Evolutionary conservation across 352 stramenopile genomes (phyloP).

Genomic region (Phytophthora aleatoria): DNA sequence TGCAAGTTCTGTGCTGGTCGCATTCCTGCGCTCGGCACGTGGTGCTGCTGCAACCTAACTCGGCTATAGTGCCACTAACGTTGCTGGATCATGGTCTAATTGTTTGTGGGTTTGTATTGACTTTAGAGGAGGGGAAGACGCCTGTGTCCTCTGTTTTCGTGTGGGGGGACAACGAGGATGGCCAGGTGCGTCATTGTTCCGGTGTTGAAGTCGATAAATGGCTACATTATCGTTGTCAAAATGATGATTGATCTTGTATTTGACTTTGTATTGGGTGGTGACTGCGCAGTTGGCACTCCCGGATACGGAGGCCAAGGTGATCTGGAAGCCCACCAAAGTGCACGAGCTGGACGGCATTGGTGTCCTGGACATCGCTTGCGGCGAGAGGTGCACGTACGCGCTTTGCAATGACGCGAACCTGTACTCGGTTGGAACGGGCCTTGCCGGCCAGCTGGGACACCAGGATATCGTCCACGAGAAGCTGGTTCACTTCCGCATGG

Average conservation of each 20-base stretch:
- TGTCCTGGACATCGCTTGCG: constrained; percentile 65
- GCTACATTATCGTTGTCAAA: constrained; percentile 12
- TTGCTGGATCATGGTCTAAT: constrained; percentile 10
- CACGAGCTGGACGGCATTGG: constrained; percentile 65
- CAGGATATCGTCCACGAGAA: constrained; percentile 83
- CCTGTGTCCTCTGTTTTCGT: constrained; percentile 67
- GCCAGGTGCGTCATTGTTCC: constrained; percentile 51
- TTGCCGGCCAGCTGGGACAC: constrained; percentile 66
- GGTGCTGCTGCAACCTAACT: neutral
- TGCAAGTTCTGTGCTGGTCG: constrained; percentile 85
- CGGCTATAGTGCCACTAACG: neutral
- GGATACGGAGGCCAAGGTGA: constrained; percentile 48
- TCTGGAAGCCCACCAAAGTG: constrained; percentile 67
- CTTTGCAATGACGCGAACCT: constrained; percentile 76
- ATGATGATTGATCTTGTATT: constrained; percentile 4
- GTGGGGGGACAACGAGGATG: constrained; percentile 84
- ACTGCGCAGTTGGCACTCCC: constrained; percentile 53
- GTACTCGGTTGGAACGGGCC: constrained; percentile 77
- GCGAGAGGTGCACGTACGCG: constrained; percentile 64
- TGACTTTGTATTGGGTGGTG: constrained; percentile 5
- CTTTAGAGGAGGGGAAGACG: constrained; percentile 40
- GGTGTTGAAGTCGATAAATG: constrained; percentile 16
- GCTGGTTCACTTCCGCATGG: constrained; percentile 76
- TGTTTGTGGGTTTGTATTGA: constrained; percentile 3
- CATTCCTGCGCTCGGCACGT: constrained; percentile 52